Base-by-base conservation (phyloP, 2,329 filamentous ascomycete species). In the Madurella mycetomatis region DNA sequence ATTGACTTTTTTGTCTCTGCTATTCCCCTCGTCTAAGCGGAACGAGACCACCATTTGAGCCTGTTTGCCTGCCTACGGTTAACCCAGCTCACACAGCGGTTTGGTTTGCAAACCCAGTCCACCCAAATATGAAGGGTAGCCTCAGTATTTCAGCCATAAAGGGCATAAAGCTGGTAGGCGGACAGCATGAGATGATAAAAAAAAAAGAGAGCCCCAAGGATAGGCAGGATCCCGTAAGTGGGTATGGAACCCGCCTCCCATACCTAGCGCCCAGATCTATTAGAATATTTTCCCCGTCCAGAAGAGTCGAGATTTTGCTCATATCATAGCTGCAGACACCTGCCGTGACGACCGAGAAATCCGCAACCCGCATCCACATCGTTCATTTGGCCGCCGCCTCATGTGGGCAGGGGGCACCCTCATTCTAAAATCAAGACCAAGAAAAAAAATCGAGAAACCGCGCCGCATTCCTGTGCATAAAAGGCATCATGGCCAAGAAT, bases 1-100 rank as follows among this genome's bases (percentile, higher is more conserved):
- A 55, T 57, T 56, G 47, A 44, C 48, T 59, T 61, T 61, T 25
- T 54, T 34, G 45, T 47, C 50, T 50, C 7, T 51, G 53, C 46
- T 59, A 55, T 53, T n/a, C n/a, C 51, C 50, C 53, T 51, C 44
- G 49, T 57, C 54, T 58, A 59, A 57, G 48, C 55, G 41, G 49
- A 55, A 45, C 46, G 47, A 54, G 41, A 44, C 39, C 40, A 40
- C 42, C 41, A 39, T 40, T 32, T 31, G 19, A 47, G 40, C 51
- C 39, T 47, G 37, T 43, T 43, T 5, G n/a, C 34, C 34, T 9
- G 34, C 34, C 18, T 25, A 25, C 25, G 50, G 46, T 31, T 34
- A 47, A 50, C 15, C 50, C 17, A 48, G 18, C 43, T 37, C 34
- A 46, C 47, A 31, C 16, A 30, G 43, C 43, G 42, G 30, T 48